Conservation (phyloP, 2,329 filamentous ascomycete species). For the Stachybotrys chartarum region DNA sequence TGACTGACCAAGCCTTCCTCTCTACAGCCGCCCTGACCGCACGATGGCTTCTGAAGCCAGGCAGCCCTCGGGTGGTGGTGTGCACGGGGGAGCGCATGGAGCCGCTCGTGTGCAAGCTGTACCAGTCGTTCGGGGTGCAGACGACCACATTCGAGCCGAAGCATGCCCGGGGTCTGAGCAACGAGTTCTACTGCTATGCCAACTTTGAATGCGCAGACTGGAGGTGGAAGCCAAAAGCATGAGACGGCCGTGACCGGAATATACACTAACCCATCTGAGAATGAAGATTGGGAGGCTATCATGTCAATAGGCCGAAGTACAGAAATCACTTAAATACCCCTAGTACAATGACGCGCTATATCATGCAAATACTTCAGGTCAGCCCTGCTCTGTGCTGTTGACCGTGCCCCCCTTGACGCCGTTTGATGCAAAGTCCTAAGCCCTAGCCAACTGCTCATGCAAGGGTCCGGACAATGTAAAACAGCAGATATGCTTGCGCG, state of each 20-base stretch:
- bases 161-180: slow-evolving; percentile 68
- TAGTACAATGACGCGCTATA: neutral
- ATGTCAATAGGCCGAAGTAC: neutral
- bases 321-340: neutral
- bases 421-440: neutral
- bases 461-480: slow-evolving; percentile 67
- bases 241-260: slow-evolving; percentile 1
- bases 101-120: slow-evolving; percentile 56
- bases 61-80: slow-evolving; percentile 44
- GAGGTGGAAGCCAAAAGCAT: slow-evolving; percentile 24
- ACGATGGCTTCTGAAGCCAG: slow-evolving; percentile 58
- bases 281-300: neutral
- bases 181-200: slow-evolving; percentile 74
- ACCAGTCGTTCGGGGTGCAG: slow-evolving; percentile 51
- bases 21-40: slow-evolving; percentile 62
- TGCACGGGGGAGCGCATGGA: slow-evolving; percentile 77
- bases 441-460: slow-evolving; percentile 14
- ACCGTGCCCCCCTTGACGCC: neutral
- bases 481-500: slow-evolving; percentile 83
- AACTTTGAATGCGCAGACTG: slow-evolving; percentile 62
- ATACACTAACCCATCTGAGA: neutral
- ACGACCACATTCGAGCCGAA: slow-evolving; percentile 63
- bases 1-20: neutral
- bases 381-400: neutral
- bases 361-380: neutral